Conservation (phyloP, 495 filamentous ascomycete species). For the Aspergillus incahuasiensis region DNA sequence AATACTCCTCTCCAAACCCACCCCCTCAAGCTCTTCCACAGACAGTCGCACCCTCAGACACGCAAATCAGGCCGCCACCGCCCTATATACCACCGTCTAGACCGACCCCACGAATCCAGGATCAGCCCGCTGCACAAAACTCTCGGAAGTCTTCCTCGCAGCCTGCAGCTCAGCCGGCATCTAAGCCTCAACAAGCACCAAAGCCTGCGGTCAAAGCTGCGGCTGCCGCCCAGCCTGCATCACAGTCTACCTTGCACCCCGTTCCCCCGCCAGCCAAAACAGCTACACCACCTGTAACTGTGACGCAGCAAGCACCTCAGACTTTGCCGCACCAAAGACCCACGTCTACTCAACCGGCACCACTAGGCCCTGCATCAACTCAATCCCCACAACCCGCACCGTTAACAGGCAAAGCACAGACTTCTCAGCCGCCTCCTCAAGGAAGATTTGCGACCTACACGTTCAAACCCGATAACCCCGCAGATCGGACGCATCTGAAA, state of each 20-base stretch:
- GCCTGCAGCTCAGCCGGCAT: neutral
- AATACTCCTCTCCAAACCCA: neutral
- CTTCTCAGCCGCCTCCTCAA: neutral
- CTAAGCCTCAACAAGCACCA: neutral
- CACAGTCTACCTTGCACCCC: neutral
- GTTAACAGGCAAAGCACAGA: neutral
- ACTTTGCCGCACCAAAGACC: neutral
- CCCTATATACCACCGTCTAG: neutral
- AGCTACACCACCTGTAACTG: neutral
- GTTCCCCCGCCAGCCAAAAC: neutral
- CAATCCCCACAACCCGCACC: too few species aligned
- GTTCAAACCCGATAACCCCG: constrained; percentile 7
- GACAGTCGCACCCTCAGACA: neutral
- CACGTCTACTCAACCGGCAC: neutral
- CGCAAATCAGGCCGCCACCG: neutral
- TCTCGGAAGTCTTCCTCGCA: neutral
- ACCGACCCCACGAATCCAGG: neutral
- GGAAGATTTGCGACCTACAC: constrained; percentile 7
- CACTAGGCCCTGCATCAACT: neutral
- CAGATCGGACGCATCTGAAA: constrained; percentile 14
- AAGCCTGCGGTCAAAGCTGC: neutral
- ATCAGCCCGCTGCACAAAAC: neutral
- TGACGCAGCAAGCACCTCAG: neutral
- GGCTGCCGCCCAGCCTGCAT: neutral
- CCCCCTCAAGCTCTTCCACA: neutral